Conservation (phyloP, 495 filamentous ascomycete genomes). For the Penicillium dipodomyicola region DNA sequence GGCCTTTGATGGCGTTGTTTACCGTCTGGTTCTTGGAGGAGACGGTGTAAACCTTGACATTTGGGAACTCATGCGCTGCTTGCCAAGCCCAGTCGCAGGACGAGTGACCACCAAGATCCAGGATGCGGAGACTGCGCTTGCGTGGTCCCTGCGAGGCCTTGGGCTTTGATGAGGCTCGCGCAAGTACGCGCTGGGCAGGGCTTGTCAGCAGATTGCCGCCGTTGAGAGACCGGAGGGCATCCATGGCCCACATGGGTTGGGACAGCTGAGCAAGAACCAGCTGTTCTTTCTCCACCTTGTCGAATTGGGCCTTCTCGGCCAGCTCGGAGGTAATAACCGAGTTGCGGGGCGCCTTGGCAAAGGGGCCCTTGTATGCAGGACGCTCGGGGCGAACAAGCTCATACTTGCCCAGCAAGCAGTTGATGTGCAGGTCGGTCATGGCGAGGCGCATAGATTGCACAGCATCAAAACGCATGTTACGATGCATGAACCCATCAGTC, state of each 20-base stretch:
- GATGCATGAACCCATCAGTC: slow-evolving; percentile 78
- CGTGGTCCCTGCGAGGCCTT: slow-evolving; percentile 1
- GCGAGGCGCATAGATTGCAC: slow-evolving; percentile 76
- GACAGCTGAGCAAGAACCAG: slow-evolving; percentile 74
- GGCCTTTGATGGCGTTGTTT: slow-evolving; percentile 71
- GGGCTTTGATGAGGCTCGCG: slow-evolving; percentile 7
- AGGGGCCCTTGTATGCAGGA: slow-evolving; percentile 50
- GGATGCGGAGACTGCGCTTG: slow-evolving; percentile 54
- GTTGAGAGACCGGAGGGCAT: slow-evolving; percentile 71
- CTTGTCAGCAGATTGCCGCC: slow-evolving; percentile 78
- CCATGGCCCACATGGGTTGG: slow-evolving; percentile 75
- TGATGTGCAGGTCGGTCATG: slow-evolving; percentile 59
- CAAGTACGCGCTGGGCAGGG: slow-evolving; percentile 62
- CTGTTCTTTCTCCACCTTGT: slow-evolving; percentile 68
- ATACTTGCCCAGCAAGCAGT: slow-evolving; percentile 75
- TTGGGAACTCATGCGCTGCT: slow-evolving; percentile 76
- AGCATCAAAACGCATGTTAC: slow-evolving; percentile 82
- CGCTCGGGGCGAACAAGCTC: slow-evolving; percentile 52
- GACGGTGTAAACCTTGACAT: slow-evolving; percentile 82
- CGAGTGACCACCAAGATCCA: slow-evolving; percentile 84
- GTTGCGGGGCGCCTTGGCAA: slow-evolving; percentile 54
- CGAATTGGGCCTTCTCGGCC: slow-evolving; percentile 48
- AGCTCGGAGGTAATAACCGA: slow-evolving; percentile 41
- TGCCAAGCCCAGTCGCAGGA: slow-evolving; percentile 96
- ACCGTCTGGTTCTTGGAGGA: slow-evolving; percentile 66